phyloP scores from a whole-genome alignment of 768 basidiomycete species.

The Leucogyrophana mollusca region DNA sequence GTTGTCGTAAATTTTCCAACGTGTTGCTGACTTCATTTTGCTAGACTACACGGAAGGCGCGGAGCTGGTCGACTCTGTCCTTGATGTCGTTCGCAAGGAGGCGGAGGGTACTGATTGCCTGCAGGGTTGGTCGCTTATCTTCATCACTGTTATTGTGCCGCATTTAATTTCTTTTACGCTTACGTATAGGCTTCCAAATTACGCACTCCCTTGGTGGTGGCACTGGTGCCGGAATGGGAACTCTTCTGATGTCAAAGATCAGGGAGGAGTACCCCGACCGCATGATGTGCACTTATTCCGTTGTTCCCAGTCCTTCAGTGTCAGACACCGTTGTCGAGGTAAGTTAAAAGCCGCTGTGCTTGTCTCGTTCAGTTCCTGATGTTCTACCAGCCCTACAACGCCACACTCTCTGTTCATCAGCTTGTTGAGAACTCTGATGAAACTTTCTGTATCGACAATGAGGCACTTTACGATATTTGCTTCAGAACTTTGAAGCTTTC shows the following conservation, averaged over 20 bases:
- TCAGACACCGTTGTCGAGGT: conserved; percentile 99
- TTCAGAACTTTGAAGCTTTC: conserved; percentile 96
- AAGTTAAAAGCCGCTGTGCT: too few species aligned
- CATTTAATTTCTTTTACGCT: conserved; percentile 5
- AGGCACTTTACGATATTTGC: conserved; percentile 98
- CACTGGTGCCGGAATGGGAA: conserved; percentile 99
- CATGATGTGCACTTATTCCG: conserved; percentile 99
- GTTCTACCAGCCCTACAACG: conserved; percentile 86
- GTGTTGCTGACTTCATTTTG: neutral
- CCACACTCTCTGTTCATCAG: conserved; percentile 97
- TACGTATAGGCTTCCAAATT: conserved; percentile 85
- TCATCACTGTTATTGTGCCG: conserved; percentile 5
- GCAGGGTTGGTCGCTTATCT: conserved; percentile 64
- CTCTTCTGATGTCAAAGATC: conserved; percentile 97
- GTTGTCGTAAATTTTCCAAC: neutral
- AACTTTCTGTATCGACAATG: conserved; percentile 99
- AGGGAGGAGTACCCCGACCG: conserved; percentile 98
- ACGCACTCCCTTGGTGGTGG: conserved; percentile 99
- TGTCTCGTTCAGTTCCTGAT: neutral
- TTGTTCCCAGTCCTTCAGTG: conserved; percentile 95
- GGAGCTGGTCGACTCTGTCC: conserved; percentile 96
- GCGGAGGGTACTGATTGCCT: conserved; percentile 97
- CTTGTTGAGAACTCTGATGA: conserved; percentile 99
- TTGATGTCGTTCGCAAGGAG: conserved; percentile 98
- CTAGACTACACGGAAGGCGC: conserved; percentile 90